Conservation (phyloP, 345 rosid genomes). For the Eucalyptus viminalis region DNA sequence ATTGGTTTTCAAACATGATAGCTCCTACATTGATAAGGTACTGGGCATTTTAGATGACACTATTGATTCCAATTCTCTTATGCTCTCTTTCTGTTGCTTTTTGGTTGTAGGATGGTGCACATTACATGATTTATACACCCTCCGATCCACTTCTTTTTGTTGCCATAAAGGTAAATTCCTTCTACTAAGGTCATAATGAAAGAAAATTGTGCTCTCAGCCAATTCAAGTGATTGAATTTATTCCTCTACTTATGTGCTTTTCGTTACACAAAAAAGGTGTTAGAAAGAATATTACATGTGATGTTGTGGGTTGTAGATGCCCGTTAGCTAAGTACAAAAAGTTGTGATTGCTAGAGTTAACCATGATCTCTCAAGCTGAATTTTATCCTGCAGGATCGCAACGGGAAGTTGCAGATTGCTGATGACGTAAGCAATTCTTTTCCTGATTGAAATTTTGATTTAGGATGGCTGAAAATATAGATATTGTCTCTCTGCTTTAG, state of each 20-base stretch:
- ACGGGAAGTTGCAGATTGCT: conserved; percentile 71
- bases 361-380: not conserved
- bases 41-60: not conserved
- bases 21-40: not conserved
- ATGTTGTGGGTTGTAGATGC: not conserved
- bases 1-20: not conserved
- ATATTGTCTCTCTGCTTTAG: not conserved
- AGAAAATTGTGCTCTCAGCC: not conserved
- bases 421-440: conserved; percentile 64
- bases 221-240: not conserved
- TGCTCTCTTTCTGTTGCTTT: not conserved
- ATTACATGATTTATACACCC: conserved; percentile 87
- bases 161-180: conserved; percentile 60
- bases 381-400: conserved; percentile 50
- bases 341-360: not conserved
- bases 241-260: not conserved
- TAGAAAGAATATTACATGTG: not conserved
- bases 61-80: not conserved
- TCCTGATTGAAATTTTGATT: not conserved
- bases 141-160: conserved; percentile 81
- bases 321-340: not conserved
- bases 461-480: not conserved
- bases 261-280: not conserved
- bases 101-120: conserved; percentile 70
- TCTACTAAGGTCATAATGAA: not conserved